Percentiles rank a stretch among this genome's conserved stretches.
These are phyloP conservation scores for Diddensiella transvaalensis DNA, from an alignment of 805 yeast species.

Conservation along the genomic window DNA sequence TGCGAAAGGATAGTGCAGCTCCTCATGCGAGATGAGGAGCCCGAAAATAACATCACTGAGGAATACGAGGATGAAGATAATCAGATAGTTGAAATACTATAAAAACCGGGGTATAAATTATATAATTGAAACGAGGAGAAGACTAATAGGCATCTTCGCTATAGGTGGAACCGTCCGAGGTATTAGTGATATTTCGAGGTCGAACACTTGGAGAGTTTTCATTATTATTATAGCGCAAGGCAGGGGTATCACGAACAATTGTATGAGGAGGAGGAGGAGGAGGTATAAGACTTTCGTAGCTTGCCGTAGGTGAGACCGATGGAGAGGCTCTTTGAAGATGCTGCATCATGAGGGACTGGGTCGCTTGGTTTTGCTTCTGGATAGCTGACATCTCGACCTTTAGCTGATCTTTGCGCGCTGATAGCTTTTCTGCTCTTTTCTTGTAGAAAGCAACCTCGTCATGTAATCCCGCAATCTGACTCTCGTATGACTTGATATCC, in stretches of 20 bases:
- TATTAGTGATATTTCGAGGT: neutral
- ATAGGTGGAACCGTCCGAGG: neutral
- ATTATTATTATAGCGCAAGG: neutral
- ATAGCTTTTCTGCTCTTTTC: neutral
- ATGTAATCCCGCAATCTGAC: no score
- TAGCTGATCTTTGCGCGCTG: neutral
- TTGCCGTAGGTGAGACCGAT: neutral
- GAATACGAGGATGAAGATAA: slow-evolving; percentile 28
- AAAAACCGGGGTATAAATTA: slow-evolving; percentile 1
- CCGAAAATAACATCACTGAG: slow-evolving; percentile 46
- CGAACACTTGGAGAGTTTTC: no score
- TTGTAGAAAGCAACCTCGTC: no score
- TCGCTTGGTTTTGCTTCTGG: neutral
- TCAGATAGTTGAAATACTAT: slow-evolving; percentile 9
- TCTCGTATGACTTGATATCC: no score
- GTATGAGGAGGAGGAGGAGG: no score
- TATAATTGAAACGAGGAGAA: neutral
- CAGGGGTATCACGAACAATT: neutral
- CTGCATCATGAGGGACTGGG: neutral
- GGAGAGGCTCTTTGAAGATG: neutral
- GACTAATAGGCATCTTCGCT: neutral
- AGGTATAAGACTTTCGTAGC: no score
- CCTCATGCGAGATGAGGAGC: slow-evolving; percentile 82
- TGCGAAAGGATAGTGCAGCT: slow-evolving; percentile 85
- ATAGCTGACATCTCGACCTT: neutral